Percentiles rank a stretch among this genome's conserved stretches.
These are phyloP conservation scores for Suhomyces prunicola DNA, from an alignment of 805 yeast genomes.

Conservation along the genomic window DNA sequence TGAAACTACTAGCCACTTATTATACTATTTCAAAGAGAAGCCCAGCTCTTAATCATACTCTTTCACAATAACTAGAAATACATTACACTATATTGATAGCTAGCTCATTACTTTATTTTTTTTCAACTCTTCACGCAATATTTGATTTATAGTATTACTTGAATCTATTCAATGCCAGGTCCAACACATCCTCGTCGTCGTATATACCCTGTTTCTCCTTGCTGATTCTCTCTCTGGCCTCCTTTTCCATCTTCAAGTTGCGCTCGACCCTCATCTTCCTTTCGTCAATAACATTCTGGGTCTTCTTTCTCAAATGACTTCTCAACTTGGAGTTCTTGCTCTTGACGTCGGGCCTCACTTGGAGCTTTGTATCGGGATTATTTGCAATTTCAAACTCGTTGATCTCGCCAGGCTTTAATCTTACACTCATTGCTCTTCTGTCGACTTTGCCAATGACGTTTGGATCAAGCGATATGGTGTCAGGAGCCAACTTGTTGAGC, in stretches of 20 bases:
- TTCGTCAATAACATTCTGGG: slow-evolving; percentile 80
- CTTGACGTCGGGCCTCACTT: slow-evolving; percentile 63
- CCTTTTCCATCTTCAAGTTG: slow-evolving; percentile 72
- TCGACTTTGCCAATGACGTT: slow-evolving; percentile 81
- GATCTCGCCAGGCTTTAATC: slow-evolving; percentile 62
- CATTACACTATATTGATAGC: too few relatives aligned
- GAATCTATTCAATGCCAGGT: slow-evolving; percentile 50
- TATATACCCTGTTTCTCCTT: slow-evolving; percentile 45
- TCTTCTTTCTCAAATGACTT: slow-evolving; percentile 76
- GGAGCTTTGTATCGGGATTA: slow-evolving; percentile 44
- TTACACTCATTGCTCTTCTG: slow-evolving; percentile 56
- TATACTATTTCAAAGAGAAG: too few relatives aligned
- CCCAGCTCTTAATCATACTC: too few relatives aligned
- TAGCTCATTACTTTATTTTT: too few relatives aligned
- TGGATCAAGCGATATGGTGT: slow-evolving; percentile 90
- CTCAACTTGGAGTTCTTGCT: slow-evolving; percentile 84
- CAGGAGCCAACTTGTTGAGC: slow-evolving; percentile 86
- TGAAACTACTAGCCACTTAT: too few relatives aligned
- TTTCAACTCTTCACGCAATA: too few relatives aligned
- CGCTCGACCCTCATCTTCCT: slow-evolving; percentile 74
- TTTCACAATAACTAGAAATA: too few relatives aligned
- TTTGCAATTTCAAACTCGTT: slow-evolving; percentile 35
- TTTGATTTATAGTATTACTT: too few relatives aligned
- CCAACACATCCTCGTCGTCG: slow-evolving; percentile 51
- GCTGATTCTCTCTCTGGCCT: slow-evolving; percentile 52